Base-by-base conservation (phyloP, 306 rosid species). In the Myrica gale region DNA sequence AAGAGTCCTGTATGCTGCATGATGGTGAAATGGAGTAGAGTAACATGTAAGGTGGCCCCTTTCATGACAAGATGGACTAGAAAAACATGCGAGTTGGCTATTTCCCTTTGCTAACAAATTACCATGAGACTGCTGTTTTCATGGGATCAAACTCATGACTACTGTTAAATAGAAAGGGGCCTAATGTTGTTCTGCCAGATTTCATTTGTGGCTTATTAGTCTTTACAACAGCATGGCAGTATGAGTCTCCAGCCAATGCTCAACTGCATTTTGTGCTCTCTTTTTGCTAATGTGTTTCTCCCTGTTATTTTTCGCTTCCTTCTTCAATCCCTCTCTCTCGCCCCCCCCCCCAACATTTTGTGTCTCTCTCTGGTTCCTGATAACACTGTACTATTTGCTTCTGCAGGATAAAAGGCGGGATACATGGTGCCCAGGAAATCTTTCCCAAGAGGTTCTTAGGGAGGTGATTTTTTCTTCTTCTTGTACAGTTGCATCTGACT, bases 341-440 rank as follows among this genome's bases (percentile, higher is more conserved):
- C 32, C 0, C 32, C 2, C 32, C 2, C 26, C 26, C 26, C 26
- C 32, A 1, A 1, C 0, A 26, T 1, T 0, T 26, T 26, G 1
- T 26, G 32, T 26, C 32, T 75, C 62, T 17, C 63, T 74, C 26
- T 41, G 51, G 46, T 80, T 72, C 68, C 67, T 80, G 68, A 88
- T 84, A 23, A 74, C 32, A 69, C 23, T 78, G 13, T 76, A 70
- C 78, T 79, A 53, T 77, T 86, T 80, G 48, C 66, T 78, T 58
- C 63, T 84, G 81, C 90, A 95, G 98, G 97, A 74, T 72, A 95
- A 95, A 86, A 89, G 97, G 79, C 89, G 97, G 76, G 97, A 87
- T 82, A 92, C 98, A 66, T 95, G 97, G 98, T 95, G 98, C 86
- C 89, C 89, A 41, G 89, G 97, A 78, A 90, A 89, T 19, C 86